Base-by-base conservation (phyloP, 2,329 filamentous ascomycete species). In the Fusarium multiceps region DNA sequence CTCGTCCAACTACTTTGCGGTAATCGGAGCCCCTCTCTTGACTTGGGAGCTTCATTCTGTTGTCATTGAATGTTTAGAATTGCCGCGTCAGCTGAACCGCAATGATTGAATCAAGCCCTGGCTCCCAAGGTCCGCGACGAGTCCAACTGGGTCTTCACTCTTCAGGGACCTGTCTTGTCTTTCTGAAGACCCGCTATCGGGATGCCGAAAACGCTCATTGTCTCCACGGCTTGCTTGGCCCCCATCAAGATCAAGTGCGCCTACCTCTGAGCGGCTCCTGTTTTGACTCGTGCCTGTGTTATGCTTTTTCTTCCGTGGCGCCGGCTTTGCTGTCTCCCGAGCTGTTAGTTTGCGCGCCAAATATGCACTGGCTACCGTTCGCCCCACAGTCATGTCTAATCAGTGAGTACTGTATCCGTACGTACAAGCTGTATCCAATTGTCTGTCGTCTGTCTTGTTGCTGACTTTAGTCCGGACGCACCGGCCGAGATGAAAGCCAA, bases 251-350 rank as follows among this genome's bases (percentile, higher is more conserved):
- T 49, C 54, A 59, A 45, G 55, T 41, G 47, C 43, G 32, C 34
- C 49, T 32, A 41, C 25, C 55, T 49, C 46, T 63, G 45, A 47
- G 61, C 47, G 55, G 61, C 48, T 66, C 53, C 55, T 63, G 58
- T 59, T 63, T 70, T 71, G 63, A 63, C 63, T 68, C 63, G 65
- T 59, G 68, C 59, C 58, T 73, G 65, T 65, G 62, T 69, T 72
- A 58, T 75, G 57, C 59, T 72, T 74, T 63, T 66, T 73, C 47
- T 59, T 64, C 63, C 58, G 68, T 74, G 70, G 70, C 66, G 63
- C 68, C 73, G 73, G 73, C 69, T 72, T 69, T 58, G 62, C 55
- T 60, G 51, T 55, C 51, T 73, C 70, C 73, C 73, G 73, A 66
- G 47, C 28, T 70, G 65, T 59, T 74, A 75, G 60, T 49, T 63